phyloP scores from a whole-genome alignment of 1,284 basidiomycete species.

The Inonotus hispidus region DNA sequence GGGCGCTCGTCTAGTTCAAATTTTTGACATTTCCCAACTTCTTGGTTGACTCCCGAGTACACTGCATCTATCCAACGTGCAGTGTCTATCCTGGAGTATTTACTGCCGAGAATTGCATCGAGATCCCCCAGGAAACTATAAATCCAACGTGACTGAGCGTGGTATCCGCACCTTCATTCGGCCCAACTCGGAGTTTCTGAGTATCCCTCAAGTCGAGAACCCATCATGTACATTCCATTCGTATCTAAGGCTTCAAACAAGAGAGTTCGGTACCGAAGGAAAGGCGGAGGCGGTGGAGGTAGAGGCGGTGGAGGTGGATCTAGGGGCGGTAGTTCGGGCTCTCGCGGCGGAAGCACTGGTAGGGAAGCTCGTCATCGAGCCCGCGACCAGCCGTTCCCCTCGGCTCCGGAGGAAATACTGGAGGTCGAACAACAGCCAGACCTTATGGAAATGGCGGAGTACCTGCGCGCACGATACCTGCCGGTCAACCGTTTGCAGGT shows the following conservation, averaged over 20 bases:
- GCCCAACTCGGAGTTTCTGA: background rate
- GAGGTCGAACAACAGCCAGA: background rate
- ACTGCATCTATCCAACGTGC: background rate
- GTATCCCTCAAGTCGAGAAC: background rate
- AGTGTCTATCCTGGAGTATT: no score
- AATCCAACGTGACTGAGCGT: background rate
- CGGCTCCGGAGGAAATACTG: conserved; percentile 16
- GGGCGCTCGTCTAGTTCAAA: background rate
- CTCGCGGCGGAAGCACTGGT: conserved; percentile 20
- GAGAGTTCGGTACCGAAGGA: conserved; percentile 25
- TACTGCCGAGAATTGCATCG: no score
- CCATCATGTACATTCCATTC: conserved; percentile 32
- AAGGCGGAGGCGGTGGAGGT: conserved; percentile 28
- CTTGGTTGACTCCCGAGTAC: background rate
- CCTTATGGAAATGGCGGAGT: conserved; percentile 37
- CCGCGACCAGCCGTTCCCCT: conserved; percentile 3
- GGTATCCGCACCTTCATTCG: background rate
- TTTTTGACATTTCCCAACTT: background rate
- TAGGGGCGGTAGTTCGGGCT: conserved; percentile 7
- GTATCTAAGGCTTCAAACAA: conserved; percentile 20
- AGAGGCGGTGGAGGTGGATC: conserved; percentile 23
- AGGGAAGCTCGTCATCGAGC: background rate
- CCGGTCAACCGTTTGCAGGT: conserved; percentile 38
- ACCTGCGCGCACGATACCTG: conserved; percentile 29
- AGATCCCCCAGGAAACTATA: no score